phyloP scores from a whole-genome alignment of 1,139 yeast genomes.

The Saccharomyces hybrid region DNA sequence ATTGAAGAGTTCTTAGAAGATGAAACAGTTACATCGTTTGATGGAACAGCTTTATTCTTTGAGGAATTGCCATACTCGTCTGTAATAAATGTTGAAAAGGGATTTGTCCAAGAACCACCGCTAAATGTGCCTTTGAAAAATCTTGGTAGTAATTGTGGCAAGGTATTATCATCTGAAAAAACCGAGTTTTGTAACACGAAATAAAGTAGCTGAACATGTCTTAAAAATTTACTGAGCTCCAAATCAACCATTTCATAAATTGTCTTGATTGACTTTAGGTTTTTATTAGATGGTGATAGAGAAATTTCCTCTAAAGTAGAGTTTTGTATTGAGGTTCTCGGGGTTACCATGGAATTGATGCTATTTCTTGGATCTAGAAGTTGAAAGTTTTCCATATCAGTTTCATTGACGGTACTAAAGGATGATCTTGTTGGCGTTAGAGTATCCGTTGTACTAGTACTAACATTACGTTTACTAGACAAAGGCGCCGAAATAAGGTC shows the following conservation, averaged over 20 bases:
- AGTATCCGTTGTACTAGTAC: constrained; percentile 29
- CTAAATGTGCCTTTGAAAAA: constrained; percentile 55
- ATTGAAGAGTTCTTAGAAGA: constrained; percentile 2
- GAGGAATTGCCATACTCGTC: not conserved
- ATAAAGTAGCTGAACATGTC: constrained; percentile 13
- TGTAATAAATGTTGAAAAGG: constrained; percentile 38
- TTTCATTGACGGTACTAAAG: constrained; percentile 4
- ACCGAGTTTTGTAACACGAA: constrained; percentile 13
- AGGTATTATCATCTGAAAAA: constrained; percentile 30
- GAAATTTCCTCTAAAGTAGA: constrained; percentile 1
- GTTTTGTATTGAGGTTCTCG: constrained; percentile 5
- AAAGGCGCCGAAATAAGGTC: constrained; percentile 1
- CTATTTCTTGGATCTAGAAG: constrained; percentile 1
- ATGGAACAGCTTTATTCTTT: not conserved
- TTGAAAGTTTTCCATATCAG: not conserved
- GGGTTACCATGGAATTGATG: constrained; percentile 1
- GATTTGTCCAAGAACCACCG: constrained; percentile 71
- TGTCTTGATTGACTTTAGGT: constrained; percentile 6
- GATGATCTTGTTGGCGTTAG: constrained; percentile 7
- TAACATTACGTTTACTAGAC: constrained; percentile 16
- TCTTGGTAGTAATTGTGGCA: constrained; percentile 66
- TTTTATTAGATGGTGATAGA: not conserved
- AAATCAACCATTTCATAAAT: constrained; percentile 17
- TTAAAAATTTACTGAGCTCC: constrained; percentile 16
- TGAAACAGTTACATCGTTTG: not conserved